phyloP scores from a whole-genome alignment of 352 stramenopile species.

The Plasmopara viticola region DNA sequence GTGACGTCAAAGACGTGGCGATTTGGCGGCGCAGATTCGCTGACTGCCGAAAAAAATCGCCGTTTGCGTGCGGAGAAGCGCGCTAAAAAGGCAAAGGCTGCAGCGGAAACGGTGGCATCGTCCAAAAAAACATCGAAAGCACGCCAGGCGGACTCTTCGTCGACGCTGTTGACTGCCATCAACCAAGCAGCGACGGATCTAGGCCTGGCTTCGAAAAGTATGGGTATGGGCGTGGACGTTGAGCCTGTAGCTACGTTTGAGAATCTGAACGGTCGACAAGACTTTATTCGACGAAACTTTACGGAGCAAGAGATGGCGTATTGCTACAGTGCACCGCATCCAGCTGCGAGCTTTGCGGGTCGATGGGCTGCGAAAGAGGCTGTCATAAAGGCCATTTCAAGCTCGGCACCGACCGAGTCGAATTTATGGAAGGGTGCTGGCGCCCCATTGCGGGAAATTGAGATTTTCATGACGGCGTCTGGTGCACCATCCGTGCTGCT shows the following conservation, averaged over 20 bases:
- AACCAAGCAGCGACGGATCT: conserved; percentile 43
- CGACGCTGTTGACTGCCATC: conserved; percentile 49
- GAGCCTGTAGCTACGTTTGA: conserved; percentile 82
- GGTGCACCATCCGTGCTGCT: conserved; percentile 72
- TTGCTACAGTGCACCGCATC: conserved; percentile 71
- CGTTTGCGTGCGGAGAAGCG: conserved; percentile 33
- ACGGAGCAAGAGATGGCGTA: conserved; percentile 83
- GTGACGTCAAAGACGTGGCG: conserved; percentile 56
- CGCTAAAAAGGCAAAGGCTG: conserved; percentile 41
- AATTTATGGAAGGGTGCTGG: conserved; percentile 71
- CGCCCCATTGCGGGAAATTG: conserved; percentile 76
- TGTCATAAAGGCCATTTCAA: conserved; percentile 89
- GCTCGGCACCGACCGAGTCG: conserved; percentile 45
- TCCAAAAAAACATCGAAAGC: conserved; percentile 16
- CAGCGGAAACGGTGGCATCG: conserved; percentile 10
- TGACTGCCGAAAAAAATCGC: conserved; percentile 28
- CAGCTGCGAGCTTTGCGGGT: conserved; percentile 80
- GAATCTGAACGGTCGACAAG: conserved; percentile 64
- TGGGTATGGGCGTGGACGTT: conserved; percentile 78
- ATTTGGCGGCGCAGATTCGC: conserved; percentile 45
- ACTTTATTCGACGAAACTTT: conserved; percentile 86
- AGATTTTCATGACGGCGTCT: conserved; percentile 76
- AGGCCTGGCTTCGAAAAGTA: conserved; percentile 41
- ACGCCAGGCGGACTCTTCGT: conserved; percentile 25
- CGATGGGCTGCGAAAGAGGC: conserved; percentile 87